phyloP scores from a whole-genome alignment of 1,284 basidiomycete genomes.

The Hemileia vastatrix region DNA sequence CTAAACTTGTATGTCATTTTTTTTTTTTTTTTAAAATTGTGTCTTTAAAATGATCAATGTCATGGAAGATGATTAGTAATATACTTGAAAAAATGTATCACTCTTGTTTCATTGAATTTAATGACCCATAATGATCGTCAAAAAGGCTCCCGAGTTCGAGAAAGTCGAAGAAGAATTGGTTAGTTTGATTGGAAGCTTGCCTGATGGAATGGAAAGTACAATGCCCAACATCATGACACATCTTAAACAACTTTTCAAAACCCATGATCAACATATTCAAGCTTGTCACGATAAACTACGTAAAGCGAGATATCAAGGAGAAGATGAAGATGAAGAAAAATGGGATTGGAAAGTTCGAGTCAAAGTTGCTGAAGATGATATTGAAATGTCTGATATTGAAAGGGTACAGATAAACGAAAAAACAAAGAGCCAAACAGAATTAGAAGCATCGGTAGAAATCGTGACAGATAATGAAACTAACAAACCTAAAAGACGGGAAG shows the following conservation, averaged over 20 bases:
- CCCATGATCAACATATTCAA: slow-evolving; percentile 15
- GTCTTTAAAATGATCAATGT: not conserved
- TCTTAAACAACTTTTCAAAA: slow-evolving; percentile 8
- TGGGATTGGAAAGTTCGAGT: slow-evolving; percentile 24
- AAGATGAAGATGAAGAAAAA: slow-evolving; percentile 4
- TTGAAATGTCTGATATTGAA: too few relatives aligned
- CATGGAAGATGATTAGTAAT: not conserved
- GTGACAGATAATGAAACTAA: too few relatives aligned
- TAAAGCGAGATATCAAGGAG: slow-evolving; percentile 12
- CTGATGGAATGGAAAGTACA: not conserved
- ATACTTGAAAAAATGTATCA: not conserved
- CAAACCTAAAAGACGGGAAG: too few relatives aligned
- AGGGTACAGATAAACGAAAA: too few relatives aligned
- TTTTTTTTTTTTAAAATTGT: not conserved
- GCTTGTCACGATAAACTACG: slow-evolving; percentile 14
- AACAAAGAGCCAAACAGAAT: too few relatives aligned
- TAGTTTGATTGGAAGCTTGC: slow-evolving; percentile 8
- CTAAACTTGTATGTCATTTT: slow-evolving; percentile 12
- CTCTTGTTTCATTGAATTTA: too few relatives aligned
- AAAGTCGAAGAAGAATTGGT: slow-evolving; percentile 22
- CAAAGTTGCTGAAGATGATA: slow-evolving; percentile 13
- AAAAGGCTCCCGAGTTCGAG: slow-evolving; percentile 23
- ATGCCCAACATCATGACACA: slow-evolving; percentile 12
- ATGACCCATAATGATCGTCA: too few relatives aligned
- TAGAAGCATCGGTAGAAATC: too few relatives aligned